Base-by-base conservation (phyloP, 1,284 basidiomycete genomes). In the Agroathelia rolfsii region DNA sequence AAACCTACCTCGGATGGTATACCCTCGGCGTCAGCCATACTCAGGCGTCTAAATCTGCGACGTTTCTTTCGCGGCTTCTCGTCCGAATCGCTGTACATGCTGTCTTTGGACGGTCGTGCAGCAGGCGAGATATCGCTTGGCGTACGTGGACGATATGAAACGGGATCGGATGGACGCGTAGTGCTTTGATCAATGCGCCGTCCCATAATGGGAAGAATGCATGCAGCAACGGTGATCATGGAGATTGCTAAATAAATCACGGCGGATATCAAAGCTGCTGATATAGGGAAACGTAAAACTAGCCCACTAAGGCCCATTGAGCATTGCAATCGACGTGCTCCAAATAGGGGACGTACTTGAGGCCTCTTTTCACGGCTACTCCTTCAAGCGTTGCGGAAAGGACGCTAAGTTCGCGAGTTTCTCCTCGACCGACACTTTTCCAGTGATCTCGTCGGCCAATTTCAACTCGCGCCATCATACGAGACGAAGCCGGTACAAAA, bases 341-440 rank as follows among this genome's bases (percentile, higher is more conserved):
- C 26, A 28, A 29, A 7, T 23, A 16, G 12, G 31, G 21, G 9
- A 42, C 68, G 28, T 47, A 82, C 83, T 77, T 67, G 28, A 84
- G 53, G 24, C 82, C 83, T 41, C 64, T 66, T 41, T 73, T 75
- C 22, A 67, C 64, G 18, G 80, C 66, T 12, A 58, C 53, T 5
- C 83, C 84, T 36, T 58, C 62, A 22, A 87, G 42, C 15, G 59
- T 63, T 12, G 79, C 77, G 17, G 69, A 61, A 15, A 67, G 45
- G 2, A 87, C 69, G 41, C 67, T 79, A 4, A 87, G 46, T 50
- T 87, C 82, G 33, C 75, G 72, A 11, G 71, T 78, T 52, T 76
- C 59, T 3, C 81, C 83, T 13, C 50, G 58, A 5, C 79, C 79
- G 8, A 86, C 36, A 24, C 56, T 66, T 49, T 54, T 75, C 82